Base-by-base conservation (phyloP, 164 flowering plant genomes). In the Sedum album region DNA sequence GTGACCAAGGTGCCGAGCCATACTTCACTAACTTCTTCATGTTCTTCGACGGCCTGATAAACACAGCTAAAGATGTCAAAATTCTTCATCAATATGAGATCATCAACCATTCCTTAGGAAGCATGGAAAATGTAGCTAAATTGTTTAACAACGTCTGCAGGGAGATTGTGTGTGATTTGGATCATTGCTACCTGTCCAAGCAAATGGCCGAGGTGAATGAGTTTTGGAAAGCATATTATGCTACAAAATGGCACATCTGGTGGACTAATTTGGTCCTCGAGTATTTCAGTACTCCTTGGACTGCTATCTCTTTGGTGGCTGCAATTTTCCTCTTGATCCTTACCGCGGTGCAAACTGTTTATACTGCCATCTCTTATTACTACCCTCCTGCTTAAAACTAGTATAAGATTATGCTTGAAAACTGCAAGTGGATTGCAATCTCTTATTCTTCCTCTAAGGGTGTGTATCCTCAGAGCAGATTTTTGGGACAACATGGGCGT, bases 261-360 rank as follows among this genome's bases (percentile, higher is more conserved):
- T 30, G 60, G 64, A 65, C 75, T 2, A 72, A 38, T 2, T 67
- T 78, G 73, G 66, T 57, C 18, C 63, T 38, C 20, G 70, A 74
- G 14, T 74, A 78, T 67, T 76, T 78, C 46, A 73, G 71, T 51
- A 80, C 66, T 28, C 80, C 79, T 28, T 74, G 76, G 78, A 63
- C 76, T 5, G 35, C 66, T 26, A 13, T 72, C 20, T 74, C 77
- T 0, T 44, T 76, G 30, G 13, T 68, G 25, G 78, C 72, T 18
- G 78, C 78, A 26, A 7, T 71, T 31, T n/a, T 73, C 15, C 70
- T 72, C 17, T 61, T 80, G 10, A 28, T 72, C 7, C 76, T 77
- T 28, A 73, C 78, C 6, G 18, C 55, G 0, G 0, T 60, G 2
- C 82, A 79, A 70, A 69, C 77, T 17, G 57, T 62, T 13, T 61